Conservation (phyloP, 352 stramenopile species). For the Phytophthora gonapodyides region DNA sequence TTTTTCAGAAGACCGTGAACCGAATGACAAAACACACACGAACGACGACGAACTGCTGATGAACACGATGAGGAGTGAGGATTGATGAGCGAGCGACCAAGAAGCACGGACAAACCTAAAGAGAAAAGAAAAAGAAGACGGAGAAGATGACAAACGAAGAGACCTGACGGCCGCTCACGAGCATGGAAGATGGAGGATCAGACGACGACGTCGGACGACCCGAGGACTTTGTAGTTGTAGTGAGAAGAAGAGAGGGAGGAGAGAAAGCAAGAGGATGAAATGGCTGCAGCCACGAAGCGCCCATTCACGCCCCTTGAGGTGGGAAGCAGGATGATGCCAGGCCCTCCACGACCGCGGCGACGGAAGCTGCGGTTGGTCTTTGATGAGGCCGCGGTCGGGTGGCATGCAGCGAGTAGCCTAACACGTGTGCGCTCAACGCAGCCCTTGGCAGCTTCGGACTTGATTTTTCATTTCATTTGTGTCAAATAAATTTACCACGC, state of each 20-base stretch:
- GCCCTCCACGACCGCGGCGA: conserved; percentile 19
- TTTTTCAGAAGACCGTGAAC: conserved; percentile 24
- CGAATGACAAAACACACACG: conserved; percentile 22
- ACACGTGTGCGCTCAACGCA: conserved; percentile 30
- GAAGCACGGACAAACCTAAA: conserved; percentile 32
- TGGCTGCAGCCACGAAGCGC: conserved; percentile 32
- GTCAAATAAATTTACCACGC: conserved; percentile 58
- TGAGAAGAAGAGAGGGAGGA: conserved; percentile 35
- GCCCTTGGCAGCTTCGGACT: conserved; percentile 39
- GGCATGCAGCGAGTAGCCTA: conserved; percentile 24
- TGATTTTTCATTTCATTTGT: conserved; percentile 61
- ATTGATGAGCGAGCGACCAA: conserved; percentile 31
- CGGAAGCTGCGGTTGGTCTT: conserved; percentile 32
- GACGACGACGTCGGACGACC: conserved; percentile 35
- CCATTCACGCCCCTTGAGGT: conserved; percentile 32
- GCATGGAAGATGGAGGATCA: conserved; percentile 42
- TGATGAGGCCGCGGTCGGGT: conserved; percentile 34
- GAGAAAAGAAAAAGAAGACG: conserved; percentile 32
- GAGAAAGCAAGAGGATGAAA: conserved; percentile 38
- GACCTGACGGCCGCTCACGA: conserved; percentile 34
- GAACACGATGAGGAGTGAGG: conserved; percentile 33
- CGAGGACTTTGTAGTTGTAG: conserved; percentile 55
- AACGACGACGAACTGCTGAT: conserved; percentile 38
- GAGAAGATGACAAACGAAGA: conserved; percentile 37
- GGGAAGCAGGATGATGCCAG: conserved; percentile 37